Conservation (phyloP, 2,329 filamentous ascomycete genomes). For the Monosporascus sp. region DNA sequence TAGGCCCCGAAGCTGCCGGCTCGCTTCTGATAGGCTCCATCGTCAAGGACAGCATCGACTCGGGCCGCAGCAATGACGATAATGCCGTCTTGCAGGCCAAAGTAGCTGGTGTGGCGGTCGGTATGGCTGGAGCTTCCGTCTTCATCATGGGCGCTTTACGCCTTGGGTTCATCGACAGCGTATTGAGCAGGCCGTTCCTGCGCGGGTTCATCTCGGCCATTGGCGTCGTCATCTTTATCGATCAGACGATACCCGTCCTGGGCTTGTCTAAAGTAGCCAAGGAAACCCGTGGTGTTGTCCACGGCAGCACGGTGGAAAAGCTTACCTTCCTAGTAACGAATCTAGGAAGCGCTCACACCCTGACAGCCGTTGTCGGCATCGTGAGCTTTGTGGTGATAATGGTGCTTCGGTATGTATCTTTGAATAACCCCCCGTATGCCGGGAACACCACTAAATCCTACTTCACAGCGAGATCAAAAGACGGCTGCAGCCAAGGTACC, state of each 20-base stretch:
- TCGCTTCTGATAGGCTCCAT: slow-evolving; percentile 86
- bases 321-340: slow-evolving; percentile 72
- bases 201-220: slow-evolving; percentile 96
- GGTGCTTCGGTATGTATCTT: slow-evolving; percentile 63
- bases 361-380: slow-evolving; percentile 72
- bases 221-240: slow-evolving; percentile 91
- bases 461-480: slow-evolving; percentile 68
- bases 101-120: slow-evolving; percentile 82
- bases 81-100: slow-evolving; percentile 65
- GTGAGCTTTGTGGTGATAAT: slow-evolving; percentile 84
- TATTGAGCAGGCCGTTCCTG: slow-evolving; percentile 86
- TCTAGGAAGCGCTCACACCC: slow-evolving; percentile 57
- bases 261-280: slow-evolving; percentile 66
- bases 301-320: slow-evolving; percentile 85
- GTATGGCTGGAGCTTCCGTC: slow-evolving; percentile 81
- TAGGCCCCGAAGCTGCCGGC: slow-evolving; percentile 90
- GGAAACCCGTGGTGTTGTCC: slow-evolving; percentile 56
- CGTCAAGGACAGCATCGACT: slow-evolving; percentile 69
- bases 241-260: slow-evolving; percentile 87
- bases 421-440: background rate
- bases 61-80: slow-evolving; percentile 58
- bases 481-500: slow-evolving; percentile 70
- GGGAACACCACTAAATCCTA: slow-evolving; percentile 1
- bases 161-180: slow-evolving; percentile 88
- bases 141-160: slow-evolving; percentile 80